These are phyloP conservation scores for Puccinellia tenuiflora DNA, from an alignment of 176 grass and related monocot genomes.

Conservation along the genomic window DNA sequence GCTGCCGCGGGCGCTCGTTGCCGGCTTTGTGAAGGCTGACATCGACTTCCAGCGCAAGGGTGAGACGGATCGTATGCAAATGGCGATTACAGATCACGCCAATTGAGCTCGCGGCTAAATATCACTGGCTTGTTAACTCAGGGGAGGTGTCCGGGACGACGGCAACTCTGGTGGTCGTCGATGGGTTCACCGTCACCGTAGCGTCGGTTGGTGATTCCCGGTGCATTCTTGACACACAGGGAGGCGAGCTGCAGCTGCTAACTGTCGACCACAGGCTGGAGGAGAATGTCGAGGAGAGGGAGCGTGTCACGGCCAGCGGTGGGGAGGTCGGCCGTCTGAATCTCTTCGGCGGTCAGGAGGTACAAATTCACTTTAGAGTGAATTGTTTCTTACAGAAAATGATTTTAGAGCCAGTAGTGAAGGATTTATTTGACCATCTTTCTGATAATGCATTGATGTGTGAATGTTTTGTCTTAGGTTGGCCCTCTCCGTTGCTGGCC, in stretches of 20 bases:
- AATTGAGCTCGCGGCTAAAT: not conserved
- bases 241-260: constrained; percentile 58
- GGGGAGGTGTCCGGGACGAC: constrained; percentile 93
- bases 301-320: constrained; percentile 81
- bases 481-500: constrained; percentile 97
- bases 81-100: not conserved
- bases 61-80: not conserved
- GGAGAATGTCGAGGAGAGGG: constrained; percentile 81
- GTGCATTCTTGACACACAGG: constrained; percentile 81
- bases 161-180: constrained; percentile 73
- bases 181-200: constrained; percentile 77
- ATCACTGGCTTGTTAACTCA: not conserved
- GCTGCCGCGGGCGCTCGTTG: constrained; percentile 79
- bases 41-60: constrained; percentile 92
- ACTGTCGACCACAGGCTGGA: constrained; percentile 91
- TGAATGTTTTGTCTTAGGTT: constrained; percentile 39
- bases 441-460: not conserved
- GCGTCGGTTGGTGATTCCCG: constrained; percentile 89
- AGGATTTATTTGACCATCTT: not conserved
- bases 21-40: constrained; percentile 93
- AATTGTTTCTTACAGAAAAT: not conserved
- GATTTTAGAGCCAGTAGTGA: not conserved
- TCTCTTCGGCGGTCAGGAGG: constrained; percentile 82
- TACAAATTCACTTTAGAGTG: not conserved
- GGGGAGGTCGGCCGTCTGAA: constrained; percentile 91